Evolutionary conservation across 345 rosid genomes (phyloP), one percentile per base, ranked within the genome.

Genomic region (Xanthoceras sorbifolium): DNA sequence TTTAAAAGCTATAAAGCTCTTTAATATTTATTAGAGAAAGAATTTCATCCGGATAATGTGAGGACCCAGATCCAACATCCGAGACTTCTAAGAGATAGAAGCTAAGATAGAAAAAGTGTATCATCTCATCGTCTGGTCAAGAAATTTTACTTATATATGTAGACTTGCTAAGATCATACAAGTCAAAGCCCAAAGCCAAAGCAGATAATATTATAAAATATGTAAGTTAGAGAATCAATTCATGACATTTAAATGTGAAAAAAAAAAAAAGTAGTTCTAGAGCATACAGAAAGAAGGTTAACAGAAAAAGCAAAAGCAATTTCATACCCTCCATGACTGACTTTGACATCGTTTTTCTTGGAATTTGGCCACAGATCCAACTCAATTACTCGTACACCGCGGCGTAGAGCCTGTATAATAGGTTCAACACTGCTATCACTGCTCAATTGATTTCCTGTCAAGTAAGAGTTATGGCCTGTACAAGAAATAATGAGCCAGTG

Each of bases 381-480:
- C 82, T 94, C 98, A 66, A 94, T 92, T 1, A 90, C 95, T 81
- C 97, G 86, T 8, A 94, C 97, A 48, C 97, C 92, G 59, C 46
- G 79, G 60, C 26, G 22, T 23, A 94, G 78, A 81, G 98, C 93
- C 57, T 77, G 78, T 46, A 65, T 82, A 34, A 94, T 94, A 1
- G 98, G 97, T 42, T 79, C 83, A 0, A 38, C 75, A 75, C 94
- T 89, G 83, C 97, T 84, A 17, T 79, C 48, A 36, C 97, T 94
- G 71, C 83, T 86, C 9, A 94, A 44, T 75, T 92, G 93, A 76
- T 94, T 91, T 66, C 97, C 95, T 18, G 97, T 94, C 73, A 92
- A 83, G 86, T 90, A 92, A 29, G 98, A 90, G 85, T 94, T 94
- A 77, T 94, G 97, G 73, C 98, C 96, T 25, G 98, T 73, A 92